Conservation (phyloP, 2,329 filamentous ascomycete genomes). For the Diplodia seriata region DNA sequence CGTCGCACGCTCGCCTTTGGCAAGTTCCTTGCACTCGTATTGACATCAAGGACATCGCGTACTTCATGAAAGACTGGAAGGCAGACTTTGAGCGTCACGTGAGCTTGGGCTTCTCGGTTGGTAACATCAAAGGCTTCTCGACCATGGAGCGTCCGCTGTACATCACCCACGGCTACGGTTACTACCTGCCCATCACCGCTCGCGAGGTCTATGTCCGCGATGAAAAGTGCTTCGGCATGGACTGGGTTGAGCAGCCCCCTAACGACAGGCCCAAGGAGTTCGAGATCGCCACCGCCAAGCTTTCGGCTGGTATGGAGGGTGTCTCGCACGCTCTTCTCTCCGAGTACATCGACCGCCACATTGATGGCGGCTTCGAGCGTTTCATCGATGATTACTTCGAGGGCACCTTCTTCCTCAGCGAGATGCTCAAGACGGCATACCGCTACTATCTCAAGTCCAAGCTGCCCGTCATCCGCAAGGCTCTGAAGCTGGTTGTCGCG, state of each 20-base stretch:
- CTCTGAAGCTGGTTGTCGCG: constrained; percentile 89
- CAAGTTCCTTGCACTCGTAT: constrained; percentile 97
- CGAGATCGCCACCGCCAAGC: constrained; percentile 83
- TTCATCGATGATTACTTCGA: constrained; percentile 97
- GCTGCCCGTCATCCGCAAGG: constrained; percentile 89
- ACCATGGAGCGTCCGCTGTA: constrained; percentile 72
- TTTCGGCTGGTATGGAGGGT: constrained; percentile 88
- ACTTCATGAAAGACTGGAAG: constrained; percentile 99
- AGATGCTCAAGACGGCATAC: constrained; percentile 95
- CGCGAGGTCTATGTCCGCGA: constrained; percentile 92
- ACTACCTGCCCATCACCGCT: constrained; percentile 89
- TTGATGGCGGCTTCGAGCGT: constrained; percentile 87
- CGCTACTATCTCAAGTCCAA: constrained; percentile 90
- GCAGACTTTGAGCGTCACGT: constrained; percentile 94
- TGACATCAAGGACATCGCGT: constrained; percentile 97
- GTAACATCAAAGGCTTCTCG: constrained; percentile 89
- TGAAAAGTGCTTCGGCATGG: constrained; percentile 88
- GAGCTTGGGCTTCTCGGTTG: constrained; percentile 84
- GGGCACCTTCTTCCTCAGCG: constrained; percentile 91
- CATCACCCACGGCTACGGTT: constrained; percentile 96
- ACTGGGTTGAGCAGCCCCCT: constrained; percentile 87
- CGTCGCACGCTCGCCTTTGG: constrained; percentile 93
- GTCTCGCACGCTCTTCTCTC: constrained; percentile 81
- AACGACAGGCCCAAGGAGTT: constrained; percentile 79
- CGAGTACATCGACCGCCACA: constrained; percentile 94